phyloP scores from a whole-genome alignment of 441 rosid species.

The Adansonia rubrostipa region DNA sequence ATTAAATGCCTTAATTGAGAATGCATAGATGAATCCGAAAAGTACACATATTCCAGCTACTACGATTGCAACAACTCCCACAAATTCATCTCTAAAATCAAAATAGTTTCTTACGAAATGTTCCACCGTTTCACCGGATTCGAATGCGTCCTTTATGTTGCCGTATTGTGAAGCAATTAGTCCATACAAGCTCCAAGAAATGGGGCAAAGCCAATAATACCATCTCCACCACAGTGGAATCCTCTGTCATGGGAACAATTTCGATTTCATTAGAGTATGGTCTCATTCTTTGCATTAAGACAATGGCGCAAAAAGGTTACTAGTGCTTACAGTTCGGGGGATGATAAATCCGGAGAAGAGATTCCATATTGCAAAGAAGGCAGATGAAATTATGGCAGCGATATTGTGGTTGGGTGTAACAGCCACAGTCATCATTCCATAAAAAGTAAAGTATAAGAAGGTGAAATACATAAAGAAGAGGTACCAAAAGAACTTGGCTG shows the following conservation, averaged over 20 bases:
- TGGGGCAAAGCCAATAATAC: conserved; percentile 77
- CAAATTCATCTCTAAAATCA: conserved; percentile 61
- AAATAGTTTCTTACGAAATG: conserved; percentile 57
- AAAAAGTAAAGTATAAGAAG: conserved; percentile 53
- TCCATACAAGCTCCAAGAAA: conserved; percentile 82
- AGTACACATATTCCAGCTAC: conserved; percentile 43
- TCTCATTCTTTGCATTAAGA: background rate
- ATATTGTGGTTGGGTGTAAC: conserved; percentile 53
- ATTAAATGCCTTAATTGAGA: conserved; percentile 16
- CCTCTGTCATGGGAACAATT: conserved; percentile 49
- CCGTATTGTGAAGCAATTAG: conserved; percentile 72
- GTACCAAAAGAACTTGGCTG: conserved; percentile 55
- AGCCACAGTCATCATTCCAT: conserved; percentile 68
- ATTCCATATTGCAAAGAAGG: conserved; percentile 53
- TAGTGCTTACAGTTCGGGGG: conserved; percentile 34
- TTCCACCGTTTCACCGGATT: conserved; percentile 53
- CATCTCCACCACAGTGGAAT: conserved; percentile 88
- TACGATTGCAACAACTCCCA: conserved; percentile 55
- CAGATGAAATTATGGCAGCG: conserved; percentile 44
- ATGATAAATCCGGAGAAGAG: conserved; percentile 62
- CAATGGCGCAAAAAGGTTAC: background rate
- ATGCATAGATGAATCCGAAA: conserved; percentile 10
- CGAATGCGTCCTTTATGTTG: conserved; percentile 50
- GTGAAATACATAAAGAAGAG: conserved; percentile 60
- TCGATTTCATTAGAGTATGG: background rate